phyloP scores from a whole-genome alignment of 2,329 filamentous ascomycete genomes.

The Clonostachys byssicola region DNA sequence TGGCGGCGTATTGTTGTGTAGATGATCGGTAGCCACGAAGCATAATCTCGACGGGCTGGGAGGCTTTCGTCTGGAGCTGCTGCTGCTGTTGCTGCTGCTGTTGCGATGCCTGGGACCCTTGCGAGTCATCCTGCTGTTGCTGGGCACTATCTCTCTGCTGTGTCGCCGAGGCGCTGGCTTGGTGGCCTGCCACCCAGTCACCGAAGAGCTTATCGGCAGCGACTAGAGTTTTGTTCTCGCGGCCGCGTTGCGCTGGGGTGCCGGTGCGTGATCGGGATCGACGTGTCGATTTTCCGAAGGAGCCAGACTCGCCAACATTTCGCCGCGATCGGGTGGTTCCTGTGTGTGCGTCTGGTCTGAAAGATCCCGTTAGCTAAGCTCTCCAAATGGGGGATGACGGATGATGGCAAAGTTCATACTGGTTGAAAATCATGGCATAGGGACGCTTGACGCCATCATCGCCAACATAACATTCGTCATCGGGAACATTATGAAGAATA shows the following conservation, averaged over 20 bases:
- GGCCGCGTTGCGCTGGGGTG: slow-evolving; percentile 44
- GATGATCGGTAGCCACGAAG: slow-evolving; percentile 72
- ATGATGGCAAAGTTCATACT: slow-evolving; percentile 34
- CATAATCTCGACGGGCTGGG: slow-evolving; percentile 65
- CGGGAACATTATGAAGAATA: slow-evolving; percentile 65
- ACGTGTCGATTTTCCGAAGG: slow-evolving; percentile 63
- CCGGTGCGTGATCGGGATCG: slow-evolving; percentile 59
- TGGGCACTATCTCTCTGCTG: slow-evolving; percentile 13
- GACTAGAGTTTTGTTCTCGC: slow-evolving; percentile 58
- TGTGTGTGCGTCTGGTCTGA: slow-evolving; percentile 35
- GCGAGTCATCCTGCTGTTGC: slow-evolving; percentile 26
- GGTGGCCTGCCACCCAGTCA: slow-evolving; percentile 49
- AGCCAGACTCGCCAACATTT: slow-evolving; percentile 55
- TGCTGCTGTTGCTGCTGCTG: slow-evolving; percentile 27
- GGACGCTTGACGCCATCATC: slow-evolving; percentile 62
- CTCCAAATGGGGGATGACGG: too few species aligned
- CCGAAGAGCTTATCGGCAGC: slow-evolving; percentile 60
- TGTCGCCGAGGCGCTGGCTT: slow-evolving; percentile 17
- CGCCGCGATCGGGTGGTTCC: slow-evolving; percentile 44
- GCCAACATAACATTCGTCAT: slow-evolving; percentile 63
- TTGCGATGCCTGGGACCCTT: slow-evolving; percentile 15
- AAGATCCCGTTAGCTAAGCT: background rate
- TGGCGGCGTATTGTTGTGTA: slow-evolving; percentile 75
- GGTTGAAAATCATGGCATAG: slow-evolving; percentile 62
- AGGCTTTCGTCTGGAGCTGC: slow-evolving; percentile 14